phyloP scores from a whole-genome alignment of 192 early-diverging fungal species.

The Umbelopsis vinacea region DNA sequence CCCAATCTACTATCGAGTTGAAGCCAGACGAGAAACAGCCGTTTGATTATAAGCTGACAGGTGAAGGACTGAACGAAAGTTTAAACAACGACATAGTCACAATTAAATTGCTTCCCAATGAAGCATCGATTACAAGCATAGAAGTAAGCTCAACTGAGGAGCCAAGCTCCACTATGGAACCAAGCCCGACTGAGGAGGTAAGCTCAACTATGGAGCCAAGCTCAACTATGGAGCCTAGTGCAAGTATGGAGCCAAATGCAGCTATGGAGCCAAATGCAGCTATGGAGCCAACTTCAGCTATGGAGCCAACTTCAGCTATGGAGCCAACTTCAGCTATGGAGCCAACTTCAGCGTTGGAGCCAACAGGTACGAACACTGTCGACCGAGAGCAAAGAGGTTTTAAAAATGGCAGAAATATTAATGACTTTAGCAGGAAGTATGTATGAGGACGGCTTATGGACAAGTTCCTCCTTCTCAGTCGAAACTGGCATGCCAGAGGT shows the following conservation, averaged over 20 bases:
- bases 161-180: not conserved
- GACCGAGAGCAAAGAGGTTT: not conserved
- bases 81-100: no score
- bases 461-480: not conserved
- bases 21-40: no score
- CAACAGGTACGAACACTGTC: not conserved
- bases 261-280: not conserved
- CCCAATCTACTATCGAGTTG: no score
- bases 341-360: no score
- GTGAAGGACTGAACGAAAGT: no score
- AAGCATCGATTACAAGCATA: no score
- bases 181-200: not conserved
- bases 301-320: no score
- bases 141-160: no score
- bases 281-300: not conserved
- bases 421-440: constrained; percentile 1
- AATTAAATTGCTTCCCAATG: no score
- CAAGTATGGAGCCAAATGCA: not conserved
- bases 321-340: no score
- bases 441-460: not conserved
- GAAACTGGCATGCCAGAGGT: constrained; percentile 2
- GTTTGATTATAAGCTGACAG: no score
- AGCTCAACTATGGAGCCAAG: not conserved
- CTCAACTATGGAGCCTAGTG: not conserved
- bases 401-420: constrained; percentile 1